Conservation (phyloP, 768 basidiomycete species). For the Trametes coccinea region DNA sequence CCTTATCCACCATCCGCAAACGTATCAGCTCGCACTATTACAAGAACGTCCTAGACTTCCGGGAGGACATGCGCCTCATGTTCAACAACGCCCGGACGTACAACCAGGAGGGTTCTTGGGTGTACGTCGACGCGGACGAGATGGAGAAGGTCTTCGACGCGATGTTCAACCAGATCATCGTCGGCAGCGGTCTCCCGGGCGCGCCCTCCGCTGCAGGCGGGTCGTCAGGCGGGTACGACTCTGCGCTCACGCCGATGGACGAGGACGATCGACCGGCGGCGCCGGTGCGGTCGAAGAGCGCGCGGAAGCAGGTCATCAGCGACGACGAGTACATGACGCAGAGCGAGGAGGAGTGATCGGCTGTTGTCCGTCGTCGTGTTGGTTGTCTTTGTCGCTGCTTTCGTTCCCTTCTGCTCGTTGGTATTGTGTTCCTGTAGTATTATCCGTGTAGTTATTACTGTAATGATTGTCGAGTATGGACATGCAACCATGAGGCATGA, state of each 20-base stretch:
- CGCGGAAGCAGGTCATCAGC: constrained; percentile 73
- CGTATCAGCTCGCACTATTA: constrained; percentile 65
- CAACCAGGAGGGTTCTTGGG: constrained; percentile 95
- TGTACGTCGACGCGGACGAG: constrained; percentile 90
- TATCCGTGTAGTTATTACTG: constrained; percentile 22
- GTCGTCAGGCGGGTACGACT: constrained; percentile 51
- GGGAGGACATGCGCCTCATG: constrained; percentile 86
- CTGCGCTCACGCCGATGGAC: constrained; percentile 78
- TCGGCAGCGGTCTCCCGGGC: constrained; percentile 74
- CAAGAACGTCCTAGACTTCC: constrained; percentile 71
- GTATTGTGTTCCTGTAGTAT: constrained; percentile 13
- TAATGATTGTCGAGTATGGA: constrained; percentile 10
- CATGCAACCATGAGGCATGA: too few relatives aligned
- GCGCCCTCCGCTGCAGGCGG: constrained; percentile 44
- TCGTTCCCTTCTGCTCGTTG: constrained; percentile 10
- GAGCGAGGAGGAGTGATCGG: constrained; percentile 64
- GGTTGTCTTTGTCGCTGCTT: not conserved
- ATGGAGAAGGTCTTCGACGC: constrained; percentile 88
- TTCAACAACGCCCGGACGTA: constrained; percentile 92
- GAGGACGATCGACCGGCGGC: constrained; percentile 67
- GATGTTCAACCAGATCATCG: constrained; percentile 62
- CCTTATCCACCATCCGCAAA: constrained; percentile 83
- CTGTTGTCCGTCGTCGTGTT: not conserved
- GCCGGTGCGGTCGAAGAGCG: constrained; percentile 53
- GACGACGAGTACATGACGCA: constrained; percentile 67